These are phyloP conservation scores for Tylopilus subfusipes DNA, from an alignment of 768 basidiomycete species.

Conservation along the genomic window DNA sequence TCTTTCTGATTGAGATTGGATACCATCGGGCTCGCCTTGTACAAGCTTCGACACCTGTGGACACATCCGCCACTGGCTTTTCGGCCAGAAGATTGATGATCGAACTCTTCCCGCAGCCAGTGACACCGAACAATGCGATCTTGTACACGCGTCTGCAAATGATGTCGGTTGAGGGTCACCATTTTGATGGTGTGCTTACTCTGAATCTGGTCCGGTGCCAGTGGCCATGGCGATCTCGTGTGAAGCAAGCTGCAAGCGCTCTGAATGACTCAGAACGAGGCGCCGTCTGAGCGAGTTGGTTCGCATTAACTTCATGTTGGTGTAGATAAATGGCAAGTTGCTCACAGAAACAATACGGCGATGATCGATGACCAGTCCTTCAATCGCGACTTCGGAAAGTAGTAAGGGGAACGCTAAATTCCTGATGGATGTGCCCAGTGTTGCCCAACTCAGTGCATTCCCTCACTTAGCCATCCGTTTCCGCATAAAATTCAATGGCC, in stretches of 20 bases:
- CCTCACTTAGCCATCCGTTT: background rate
- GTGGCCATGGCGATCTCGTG: slow-evolving; percentile 2
- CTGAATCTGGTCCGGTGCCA: background rate
- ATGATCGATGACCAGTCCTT: background rate
- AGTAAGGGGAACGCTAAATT: too few species aligned
- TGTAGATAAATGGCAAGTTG: background rate
- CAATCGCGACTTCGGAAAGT: background rate
- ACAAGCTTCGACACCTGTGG: slow-evolving; percentile 29
- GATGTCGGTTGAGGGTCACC: background rate
- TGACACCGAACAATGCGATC: slow-evolving; percentile 27
- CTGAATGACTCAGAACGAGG: background rate
- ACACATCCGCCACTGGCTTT: slow-evolving; percentile 25
- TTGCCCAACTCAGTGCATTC: too few species aligned
- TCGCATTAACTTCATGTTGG: background rate
- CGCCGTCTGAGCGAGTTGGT: background rate
- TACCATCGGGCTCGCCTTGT: slow-evolving; percentile 30
- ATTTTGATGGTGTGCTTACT: slow-evolving; percentile 14
- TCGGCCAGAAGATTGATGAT: slow-evolving; percentile 30
- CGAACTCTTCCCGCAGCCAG: slow-evolving; percentile 31
- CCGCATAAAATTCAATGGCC: background rate
- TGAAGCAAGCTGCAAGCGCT: background rate
- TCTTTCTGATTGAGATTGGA: slow-evolving; percentile 19
- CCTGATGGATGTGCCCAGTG: too few species aligned
- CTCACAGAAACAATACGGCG: slow-evolving; percentile 6
- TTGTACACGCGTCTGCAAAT: slow-evolving; percentile 19